These are phyloP conservation scores for Venturia asperata DNA, from an alignment of 2,329 filamentous ascomycete species.

Conservation along the genomic window DNA sequence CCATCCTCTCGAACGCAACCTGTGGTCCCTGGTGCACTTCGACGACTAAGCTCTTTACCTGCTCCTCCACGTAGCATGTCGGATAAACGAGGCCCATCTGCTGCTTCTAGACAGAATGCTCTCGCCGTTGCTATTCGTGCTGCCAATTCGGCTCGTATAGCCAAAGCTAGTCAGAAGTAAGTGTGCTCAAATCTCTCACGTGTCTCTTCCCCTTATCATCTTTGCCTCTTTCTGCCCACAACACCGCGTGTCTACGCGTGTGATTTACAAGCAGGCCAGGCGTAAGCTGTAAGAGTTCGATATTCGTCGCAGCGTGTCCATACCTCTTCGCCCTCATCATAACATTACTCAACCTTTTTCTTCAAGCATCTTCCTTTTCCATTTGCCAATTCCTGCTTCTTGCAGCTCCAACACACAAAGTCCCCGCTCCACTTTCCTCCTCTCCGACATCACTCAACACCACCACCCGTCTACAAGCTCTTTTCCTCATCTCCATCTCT, in stretches of 20 bases:
- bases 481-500: background rate
- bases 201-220: background rate
- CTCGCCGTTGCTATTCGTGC: background rate
- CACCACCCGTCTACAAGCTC: background rate
- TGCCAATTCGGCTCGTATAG: background rate
- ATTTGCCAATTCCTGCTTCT: background rate
- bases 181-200: background rate
- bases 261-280: background rate
- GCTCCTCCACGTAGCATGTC: background rate
- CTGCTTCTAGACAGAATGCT: constrained; percentile 2
- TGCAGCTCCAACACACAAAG: background rate
- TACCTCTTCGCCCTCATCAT: background rate
- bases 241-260: background rate
- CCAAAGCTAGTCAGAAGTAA: constrained; percentile 8
- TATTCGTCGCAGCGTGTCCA: background rate
- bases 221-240: background rate
- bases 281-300: background rate
- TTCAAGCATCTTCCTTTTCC: background rate
- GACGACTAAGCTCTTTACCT: background rate
- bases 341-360: background rate
- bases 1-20: background rate
- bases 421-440: background rate
- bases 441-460: background rate
- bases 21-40: background rate
- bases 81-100: background rate